Evolutionary conservation across 345 rosid species (phyloP), one percentile per base, ranked within the genome.

Genomic region (Draba incana): DNA sequence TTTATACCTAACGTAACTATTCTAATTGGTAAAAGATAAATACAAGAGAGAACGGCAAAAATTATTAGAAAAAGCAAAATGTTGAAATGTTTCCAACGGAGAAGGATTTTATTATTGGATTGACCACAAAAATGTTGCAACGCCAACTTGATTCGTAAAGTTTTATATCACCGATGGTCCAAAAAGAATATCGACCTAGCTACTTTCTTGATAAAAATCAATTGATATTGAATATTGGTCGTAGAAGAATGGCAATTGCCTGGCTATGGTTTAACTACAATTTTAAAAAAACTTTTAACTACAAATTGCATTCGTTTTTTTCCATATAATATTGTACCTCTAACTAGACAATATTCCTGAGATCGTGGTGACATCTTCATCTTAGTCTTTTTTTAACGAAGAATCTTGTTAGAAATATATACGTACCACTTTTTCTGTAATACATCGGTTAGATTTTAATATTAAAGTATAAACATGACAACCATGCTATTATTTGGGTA

Each of bases 91-190:
- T 64, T 62, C 23, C 62, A 71, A 48, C 10, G 62, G 63, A 45
- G 37, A 31, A 62, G 56, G 57, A 46, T 63, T 54, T 62, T 69
- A 71, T 44, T 53, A 42, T 71, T 46, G 43, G 57, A n/a, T 35
- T 55, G 64, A 38, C 54, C 56, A 52, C 41, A 57, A 37, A 28
- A n/a, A 16, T 20, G 31, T 10, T 69, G 38, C 44, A 59, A n/a
- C 10, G 54, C 38, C 68, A 61, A 70, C 54, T 70, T 70, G 74
- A 52, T 20, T 33, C 37, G 7, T 42, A 27, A 50, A 16, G 42
- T 69, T 60, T 8, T 50, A 49, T 42, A 41, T 7, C 41, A 23
- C 39, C 24, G 3, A 20, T 50, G 59, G 59, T 59, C 57, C 68
- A 24, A 4, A 56, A 11, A 24, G 38, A 38, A 58, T 39, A 39